Evolutionary conservation across 1,284 basidiomycete species (phyloP).

Genomic region (Ustanciosporium gigantosporum): DNA sequence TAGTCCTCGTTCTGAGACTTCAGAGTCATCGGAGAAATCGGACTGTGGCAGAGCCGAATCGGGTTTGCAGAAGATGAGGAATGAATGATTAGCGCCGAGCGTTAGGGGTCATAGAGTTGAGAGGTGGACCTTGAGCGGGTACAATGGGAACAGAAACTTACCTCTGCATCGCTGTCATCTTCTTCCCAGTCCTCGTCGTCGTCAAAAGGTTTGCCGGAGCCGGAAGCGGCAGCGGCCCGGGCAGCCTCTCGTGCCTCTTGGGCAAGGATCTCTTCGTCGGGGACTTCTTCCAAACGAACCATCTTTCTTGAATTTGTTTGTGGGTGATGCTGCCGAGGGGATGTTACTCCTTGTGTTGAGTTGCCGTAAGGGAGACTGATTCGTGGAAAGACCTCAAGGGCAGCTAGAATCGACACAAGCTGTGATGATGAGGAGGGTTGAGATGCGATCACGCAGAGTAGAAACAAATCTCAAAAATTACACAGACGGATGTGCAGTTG

Average conservation of each 20-base stretch:
- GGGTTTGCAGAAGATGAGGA: neutral
- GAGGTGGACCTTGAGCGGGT: too few relatives aligned
- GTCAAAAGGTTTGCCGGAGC: neutral
- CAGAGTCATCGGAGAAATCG: slow-evolving; percentile 49
- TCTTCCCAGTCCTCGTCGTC: slow-evolving; percentile 36
- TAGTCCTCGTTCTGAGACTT: slow-evolving; percentile 51
- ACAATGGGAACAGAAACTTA: slow-evolving; percentile 6
- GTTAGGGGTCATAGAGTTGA: too few relatives aligned
- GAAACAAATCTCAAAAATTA: too few relatives aligned
- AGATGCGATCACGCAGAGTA: too few relatives aligned
- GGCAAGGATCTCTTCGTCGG: slow-evolving; percentile 42
- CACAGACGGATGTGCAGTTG: too few relatives aligned
- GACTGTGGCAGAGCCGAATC: slow-evolving; percentile 8
- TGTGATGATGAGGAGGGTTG: too few relatives aligned
- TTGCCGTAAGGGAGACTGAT: too few relatives aligned
- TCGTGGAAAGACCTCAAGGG: too few relatives aligned
- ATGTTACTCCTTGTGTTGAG: too few relatives aligned
- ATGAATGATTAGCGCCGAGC: neutral
- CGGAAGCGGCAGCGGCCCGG: slow-evolving; percentile 6
- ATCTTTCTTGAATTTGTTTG: slow-evolving; percentile 15
- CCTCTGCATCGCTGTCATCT: slow-evolving; percentile 35
- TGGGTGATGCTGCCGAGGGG: too few relatives aligned
- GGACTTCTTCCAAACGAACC: slow-evolving; percentile 43
- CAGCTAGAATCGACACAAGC: too few relatives aligned
- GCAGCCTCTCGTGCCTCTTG: slow-evolving; percentile 28